phyloP scores from a whole-genome alignment of 371 early-diverging fungal species.

The Rhizopus delemar region DNA sequence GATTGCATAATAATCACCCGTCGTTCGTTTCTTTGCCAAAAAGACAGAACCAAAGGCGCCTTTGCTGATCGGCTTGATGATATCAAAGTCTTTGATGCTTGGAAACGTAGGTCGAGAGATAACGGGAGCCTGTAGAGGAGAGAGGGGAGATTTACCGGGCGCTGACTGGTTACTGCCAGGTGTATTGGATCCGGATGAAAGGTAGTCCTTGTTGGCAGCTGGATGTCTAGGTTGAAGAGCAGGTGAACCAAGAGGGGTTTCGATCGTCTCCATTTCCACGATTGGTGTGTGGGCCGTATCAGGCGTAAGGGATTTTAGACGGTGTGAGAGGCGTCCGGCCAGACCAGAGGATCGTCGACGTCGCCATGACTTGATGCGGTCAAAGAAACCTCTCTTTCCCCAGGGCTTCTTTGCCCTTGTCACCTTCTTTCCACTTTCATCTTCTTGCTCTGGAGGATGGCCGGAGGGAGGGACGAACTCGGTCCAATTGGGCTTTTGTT shows the following conservation, averaged over 20 bases:
- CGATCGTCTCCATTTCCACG: conserved; percentile 46
- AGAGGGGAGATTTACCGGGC: conserved; percentile 42
- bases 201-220: conserved; percentile 6
- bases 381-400: conserved; percentile 27
- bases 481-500: conserved; percentile 33
- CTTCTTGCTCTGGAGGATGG: background rate
- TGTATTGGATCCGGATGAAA: conserved; percentile 16
- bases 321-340: conserved; percentile 15
- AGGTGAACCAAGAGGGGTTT: conserved; percentile 38
- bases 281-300: conserved; percentile 29
- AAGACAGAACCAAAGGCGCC: conserved; percentile 93
- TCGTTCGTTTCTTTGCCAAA: conserved; percentile 80
- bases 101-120: conserved; percentile 57
- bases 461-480: conserved; percentile 33
- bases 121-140: conserved; percentile 49
- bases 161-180: conserved; percentile 10
- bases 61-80: conserved; percentile 90
- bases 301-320: conserved; percentile 20
- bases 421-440: background rate
- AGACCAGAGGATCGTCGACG: conserved; percentile 17
- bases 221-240: conserved; percentile 21
- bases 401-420: background rate
- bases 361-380: conserved; percentile 32
- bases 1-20: conserved; percentile 89
- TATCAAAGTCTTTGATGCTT: conserved; percentile 87